Percentiles rank a stretch among this genome's conserved stretches.
Evolutionary conservation across 2,329 filamentous ascomycete species (phyloP).

Genomic region (Fusarium circinatum): DNA sequence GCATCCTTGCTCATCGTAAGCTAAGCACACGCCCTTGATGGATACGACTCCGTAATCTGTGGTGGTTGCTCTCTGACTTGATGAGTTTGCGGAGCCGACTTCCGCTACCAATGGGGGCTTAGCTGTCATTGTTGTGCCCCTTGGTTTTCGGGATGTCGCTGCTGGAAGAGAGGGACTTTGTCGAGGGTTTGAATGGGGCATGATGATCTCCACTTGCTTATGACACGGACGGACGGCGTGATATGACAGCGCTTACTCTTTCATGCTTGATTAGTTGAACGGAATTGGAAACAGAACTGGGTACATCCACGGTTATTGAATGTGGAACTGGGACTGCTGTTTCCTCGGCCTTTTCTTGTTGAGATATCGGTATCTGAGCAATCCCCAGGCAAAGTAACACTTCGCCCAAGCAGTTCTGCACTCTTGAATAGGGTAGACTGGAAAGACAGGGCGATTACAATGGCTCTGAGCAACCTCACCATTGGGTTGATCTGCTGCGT

Average conservation of each 20-base stretch:
- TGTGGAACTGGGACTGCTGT: background rate
- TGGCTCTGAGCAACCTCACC: constrained; percentile 17
- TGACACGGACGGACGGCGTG: background rate
- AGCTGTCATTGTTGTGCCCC: background rate
- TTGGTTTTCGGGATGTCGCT: background rate
- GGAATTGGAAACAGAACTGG: background rate
- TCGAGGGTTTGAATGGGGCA: background rate
- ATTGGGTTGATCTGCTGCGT: constrained; percentile 17
- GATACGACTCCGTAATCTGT: background rate
- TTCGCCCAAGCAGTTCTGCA: background rate
- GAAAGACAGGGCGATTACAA: background rate
- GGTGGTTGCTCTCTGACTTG: background rate
- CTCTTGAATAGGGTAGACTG: background rate
- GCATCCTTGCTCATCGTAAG: background rate
- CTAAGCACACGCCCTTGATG: constrained; percentile 4
- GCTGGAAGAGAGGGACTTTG: too few species aligned
- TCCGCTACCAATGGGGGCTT: background rate
- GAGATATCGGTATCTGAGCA: background rate
- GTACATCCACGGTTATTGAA: background rate
- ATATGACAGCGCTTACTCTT: background rate
- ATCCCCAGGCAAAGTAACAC: background rate
- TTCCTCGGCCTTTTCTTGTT: background rate
- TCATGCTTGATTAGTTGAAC: background rate
- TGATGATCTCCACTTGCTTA: background rate
- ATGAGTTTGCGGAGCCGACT: background rate